phyloP scores from a whole-genome alignment of 768 basidiomycete species.

The Pulveroboletus sp. region DNA sequence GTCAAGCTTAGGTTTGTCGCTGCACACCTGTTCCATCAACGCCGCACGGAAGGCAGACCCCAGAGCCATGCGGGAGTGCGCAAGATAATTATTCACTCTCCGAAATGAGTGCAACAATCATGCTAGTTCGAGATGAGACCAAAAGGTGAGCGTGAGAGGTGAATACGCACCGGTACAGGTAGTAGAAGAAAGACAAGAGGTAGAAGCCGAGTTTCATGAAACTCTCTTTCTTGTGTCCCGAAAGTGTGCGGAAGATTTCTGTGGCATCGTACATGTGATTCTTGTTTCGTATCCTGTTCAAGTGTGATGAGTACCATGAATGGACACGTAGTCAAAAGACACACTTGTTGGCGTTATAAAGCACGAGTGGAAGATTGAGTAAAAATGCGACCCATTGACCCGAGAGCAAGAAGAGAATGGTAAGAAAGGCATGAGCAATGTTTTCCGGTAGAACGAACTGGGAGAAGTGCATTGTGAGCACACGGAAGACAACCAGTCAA shows the following conservation, averaged over 20 bases:
- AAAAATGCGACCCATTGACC: conserved; percentile 95
- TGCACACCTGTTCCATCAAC: conserved; percentile 1
- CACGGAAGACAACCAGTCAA: not conserved
- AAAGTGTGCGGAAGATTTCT: conserved; percentile 94
- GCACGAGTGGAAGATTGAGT: conserved; percentile 83
- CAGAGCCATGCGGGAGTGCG: not conserved
- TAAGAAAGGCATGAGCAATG: conserved; percentile 88
- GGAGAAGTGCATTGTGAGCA: not conserved
- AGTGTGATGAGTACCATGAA: not conserved
- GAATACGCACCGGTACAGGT: conserved; percentile 72
- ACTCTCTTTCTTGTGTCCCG: conserved; percentile 92
- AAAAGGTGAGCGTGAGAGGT: not conserved
- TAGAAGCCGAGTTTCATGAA: conserved; percentile 95
- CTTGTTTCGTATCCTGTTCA: conserved; percentile 76
- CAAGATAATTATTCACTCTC: conserved; percentile 52
- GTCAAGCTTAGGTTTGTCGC: conserved; percentile 1
- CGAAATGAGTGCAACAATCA: conserved; percentile 84
- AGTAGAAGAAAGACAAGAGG: conserved; percentile 87
- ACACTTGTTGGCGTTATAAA: conserved; percentile 92
- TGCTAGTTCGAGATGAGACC: conserved; percentile 39
- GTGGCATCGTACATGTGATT: conserved; percentile 99
- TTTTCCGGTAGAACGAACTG: conserved; percentile 98
- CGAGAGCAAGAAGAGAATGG: conserved; percentile 83
- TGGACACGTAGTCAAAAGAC: conserved; percentile 25
- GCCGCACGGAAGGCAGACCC: not conserved